Base-by-base conservation (phyloP, 164 flowering plant genomes). In the Amborella trichopoda region DNA sequence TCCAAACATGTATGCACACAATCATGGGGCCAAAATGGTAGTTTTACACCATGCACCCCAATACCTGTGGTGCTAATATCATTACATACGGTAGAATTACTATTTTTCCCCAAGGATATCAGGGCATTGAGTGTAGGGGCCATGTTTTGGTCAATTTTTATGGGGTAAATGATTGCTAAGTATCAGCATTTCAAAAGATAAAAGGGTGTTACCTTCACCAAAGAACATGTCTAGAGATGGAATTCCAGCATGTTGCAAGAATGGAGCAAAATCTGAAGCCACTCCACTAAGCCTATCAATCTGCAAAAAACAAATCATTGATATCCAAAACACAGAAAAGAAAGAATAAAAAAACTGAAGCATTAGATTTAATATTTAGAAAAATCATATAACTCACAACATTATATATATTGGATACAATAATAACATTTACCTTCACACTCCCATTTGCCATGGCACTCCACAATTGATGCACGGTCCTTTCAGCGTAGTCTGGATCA, bases 261-360 rank as follows among this genome's bases (percentile, higher is more conserved):
- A 87, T 26, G 96, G 71, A 53, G 90, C 85, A 69, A 71, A 91
- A 73, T 91, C 99, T 19, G 99, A 91, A 63, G 78, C 87, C 14
- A 72, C 79, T 43, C 75, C 77, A 59, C 74, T 66, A 21, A 91
- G 77, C 53, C 99, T 75, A 48, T 73, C 73, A 44, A 90, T 75
- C 97, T 90, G 75, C 61, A 62, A 54, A 22, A 21, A 2, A n/a
- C 34, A 30, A 30, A 30, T 30, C 9, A 30, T 1, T 30, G n/a
- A 30, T 30, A 30, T 14, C 9, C 34, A 30, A 30, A 30, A 8
- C 14, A 8, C 9, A 30, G 34, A 1, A 8, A 8, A 8, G 9
- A 9, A 30, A 8, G 14, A 30, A 30, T 30, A 30, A 30, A 8
- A 30, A 14, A 8, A 30, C 0, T 30, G 34, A 30, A 30, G 9